Conservation (phyloP, 371 early-diverging fungal species). For the Catenaria anguillulae region DNA sequence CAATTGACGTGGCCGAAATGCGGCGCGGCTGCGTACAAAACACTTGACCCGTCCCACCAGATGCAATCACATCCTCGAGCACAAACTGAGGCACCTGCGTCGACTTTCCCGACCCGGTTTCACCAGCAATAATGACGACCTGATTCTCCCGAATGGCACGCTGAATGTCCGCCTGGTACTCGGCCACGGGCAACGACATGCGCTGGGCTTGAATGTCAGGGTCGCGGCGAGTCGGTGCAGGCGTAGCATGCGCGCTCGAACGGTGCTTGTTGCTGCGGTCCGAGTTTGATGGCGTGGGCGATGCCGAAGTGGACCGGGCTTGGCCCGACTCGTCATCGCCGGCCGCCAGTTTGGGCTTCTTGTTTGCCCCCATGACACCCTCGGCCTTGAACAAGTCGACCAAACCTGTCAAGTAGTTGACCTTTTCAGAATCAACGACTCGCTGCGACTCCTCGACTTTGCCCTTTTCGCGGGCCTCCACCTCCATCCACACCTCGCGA, state of each 20-base stretch:
- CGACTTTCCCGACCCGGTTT: slow-evolving; percentile 26
- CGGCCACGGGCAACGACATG: slow-evolving; percentile 40
- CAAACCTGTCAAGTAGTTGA: slow-evolving; percentile 19
- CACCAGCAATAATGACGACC: slow-evolving; percentile 29
- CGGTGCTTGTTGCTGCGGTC: not conserved
- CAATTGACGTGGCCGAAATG: slow-evolving; percentile 40
- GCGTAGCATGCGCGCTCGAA: slow-evolving; percentile 14
- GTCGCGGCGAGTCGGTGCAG: slow-evolving; percentile 20
- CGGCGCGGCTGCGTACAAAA: slow-evolving; percentile 35
- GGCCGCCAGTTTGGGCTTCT: too few relatives aligned
- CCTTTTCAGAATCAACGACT: slow-evolving; percentile 12
- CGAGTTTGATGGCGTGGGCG: too few relatives aligned
- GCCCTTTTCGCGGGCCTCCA: slow-evolving; percentile 30
- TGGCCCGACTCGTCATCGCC: slow-evolving; percentile 7
- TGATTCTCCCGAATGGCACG: slow-evolving; percentile 22
- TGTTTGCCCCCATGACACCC: not conserved
- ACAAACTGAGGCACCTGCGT: slow-evolving; percentile 33
- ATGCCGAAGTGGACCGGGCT: too few relatives aligned
- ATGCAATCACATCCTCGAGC: slow-evolving; percentile 22
- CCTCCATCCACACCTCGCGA: slow-evolving; percentile 48
- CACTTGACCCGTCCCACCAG: slow-evolving; percentile 14
- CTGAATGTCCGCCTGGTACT: slow-evolving; percentile 39
- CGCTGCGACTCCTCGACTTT: slow-evolving; percentile 20
- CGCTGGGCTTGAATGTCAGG: slow-evolving; percentile 34
- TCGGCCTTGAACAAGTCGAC: slow-evolving; percentile 7